Evolutionary conservation across 306 rosid species (phyloP).

Genomic region (Castanopsis chinensis): DNA sequence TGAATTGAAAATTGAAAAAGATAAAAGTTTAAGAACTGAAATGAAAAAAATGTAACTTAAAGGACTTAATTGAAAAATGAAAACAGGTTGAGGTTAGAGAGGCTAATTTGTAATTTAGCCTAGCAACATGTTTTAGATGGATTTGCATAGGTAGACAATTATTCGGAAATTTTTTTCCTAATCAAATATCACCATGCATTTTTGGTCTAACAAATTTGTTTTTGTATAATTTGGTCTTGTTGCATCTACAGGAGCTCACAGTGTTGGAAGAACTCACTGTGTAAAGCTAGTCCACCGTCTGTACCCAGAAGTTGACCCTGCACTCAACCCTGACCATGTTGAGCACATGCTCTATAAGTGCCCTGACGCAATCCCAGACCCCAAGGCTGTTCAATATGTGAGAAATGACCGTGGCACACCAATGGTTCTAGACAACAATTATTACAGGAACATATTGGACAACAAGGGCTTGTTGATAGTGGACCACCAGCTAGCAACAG

Average conservation of each 20-base stretch:
- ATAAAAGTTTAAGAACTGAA: too few relatives aligned
- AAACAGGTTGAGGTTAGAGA: too few relatives aligned
- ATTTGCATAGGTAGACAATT: too few relatives aligned
- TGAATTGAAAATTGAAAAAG: too few relatives aligned
- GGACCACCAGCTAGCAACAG: slow-evolving; percentile 82
- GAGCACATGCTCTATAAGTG: slow-evolving; percentile 96
- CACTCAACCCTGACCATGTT: slow-evolving; percentile 68
- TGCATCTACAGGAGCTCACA: slow-evolving; percentile 77
- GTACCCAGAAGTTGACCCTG: slow-evolving; percentile 89
- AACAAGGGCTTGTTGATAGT: slow-evolving; percentile 82
- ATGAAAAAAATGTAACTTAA: too few relatives aligned
- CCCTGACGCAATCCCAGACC: slow-evolving; percentile 87
- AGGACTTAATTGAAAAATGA: too few relatives aligned
- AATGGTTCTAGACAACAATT: slow-evolving; percentile 90
- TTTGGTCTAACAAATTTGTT: too few relatives aligned
- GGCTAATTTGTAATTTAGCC: too few relatives aligned
- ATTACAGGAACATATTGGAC: slow-evolving; percentile 90
- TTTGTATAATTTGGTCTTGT: not conserved
- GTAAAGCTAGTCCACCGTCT: slow-evolving; percentile 94
- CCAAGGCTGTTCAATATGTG: slow-evolving; percentile 94
- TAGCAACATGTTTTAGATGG: too few relatives aligned
- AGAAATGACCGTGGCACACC: slow-evolving; percentile 97
- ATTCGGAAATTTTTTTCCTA: too few relatives aligned
- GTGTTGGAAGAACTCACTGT: slow-evolving; percentile 95
- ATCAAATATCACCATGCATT: too few relatives aligned